Conservation (phyloP, 208 protist genomes). For the Histomonas meleagridis region DNA sequence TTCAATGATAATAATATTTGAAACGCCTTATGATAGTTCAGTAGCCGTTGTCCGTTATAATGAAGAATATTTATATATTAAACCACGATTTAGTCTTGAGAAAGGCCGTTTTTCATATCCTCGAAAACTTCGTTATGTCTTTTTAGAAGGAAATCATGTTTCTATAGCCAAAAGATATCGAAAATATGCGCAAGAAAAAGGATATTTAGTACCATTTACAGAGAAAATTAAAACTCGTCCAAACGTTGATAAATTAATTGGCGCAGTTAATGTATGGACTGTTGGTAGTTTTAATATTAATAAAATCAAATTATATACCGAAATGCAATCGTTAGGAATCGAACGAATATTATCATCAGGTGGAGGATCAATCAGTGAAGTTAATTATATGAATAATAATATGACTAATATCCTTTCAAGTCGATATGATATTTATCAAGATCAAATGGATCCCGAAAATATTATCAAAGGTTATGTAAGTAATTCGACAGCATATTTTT, state of each 20-base stretch:
- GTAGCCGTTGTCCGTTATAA: not conserved
- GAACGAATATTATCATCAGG: not conserved
- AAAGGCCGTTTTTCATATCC: not conserved
- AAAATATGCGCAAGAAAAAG: not conserved
- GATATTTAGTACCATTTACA: not conserved
- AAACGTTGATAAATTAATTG: not conserved
- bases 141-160: not conserved
- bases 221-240: not conserved
- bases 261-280: not conserved
- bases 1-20: not conserved
- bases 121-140: not conserved
- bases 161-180: not conserved
- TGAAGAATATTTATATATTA: not conserved
- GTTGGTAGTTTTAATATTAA: not conserved
- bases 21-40: not conserved
- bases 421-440: conserved; percentile 30
- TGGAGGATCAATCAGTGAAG: not conserved
- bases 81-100: too few species aligned
- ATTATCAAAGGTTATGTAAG: too few species aligned
- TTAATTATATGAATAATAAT: too few species aligned
- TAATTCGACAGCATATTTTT: too few species aligned
- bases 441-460: not conserved
- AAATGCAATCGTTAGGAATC: not conserved
- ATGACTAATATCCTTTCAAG: not conserved
- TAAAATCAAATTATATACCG: too few species aligned